Percentiles rank a stretch among this genome's conserved stretches.
Evolutionary conservation across 2,329 filamentous ascomycete genomes (phyloP).

Genomic region (Botrytis elliptica): DNA sequence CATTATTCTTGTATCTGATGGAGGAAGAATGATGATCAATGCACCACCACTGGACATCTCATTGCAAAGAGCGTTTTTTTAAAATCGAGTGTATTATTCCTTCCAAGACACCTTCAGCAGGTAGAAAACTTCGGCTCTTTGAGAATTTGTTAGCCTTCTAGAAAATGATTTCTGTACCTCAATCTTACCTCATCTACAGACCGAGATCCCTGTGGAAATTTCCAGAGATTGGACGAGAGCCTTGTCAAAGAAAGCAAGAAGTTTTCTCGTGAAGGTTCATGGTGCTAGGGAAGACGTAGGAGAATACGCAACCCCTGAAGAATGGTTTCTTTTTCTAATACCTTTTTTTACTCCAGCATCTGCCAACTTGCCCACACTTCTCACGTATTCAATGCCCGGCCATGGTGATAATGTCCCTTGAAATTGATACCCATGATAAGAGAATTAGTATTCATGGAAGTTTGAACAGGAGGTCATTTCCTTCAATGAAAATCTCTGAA

Average conservation of each 20-base stretch:
- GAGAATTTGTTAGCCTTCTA: no score
- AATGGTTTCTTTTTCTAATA: neutral
- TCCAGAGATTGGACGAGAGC: constrained; percentile 27
- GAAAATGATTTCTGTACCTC: no score
- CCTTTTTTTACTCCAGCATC: neutral
- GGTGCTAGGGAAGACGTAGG: neutral
- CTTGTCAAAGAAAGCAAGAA: constrained; percentile 22
- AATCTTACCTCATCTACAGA: no score
- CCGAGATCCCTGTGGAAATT: neutral
- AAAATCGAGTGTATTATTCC: no score
- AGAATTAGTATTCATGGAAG: neutral
- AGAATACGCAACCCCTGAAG: constrained; percentile 15
- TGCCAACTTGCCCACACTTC: neutral
- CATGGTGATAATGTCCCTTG: neutral
- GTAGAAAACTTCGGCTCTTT: no score
- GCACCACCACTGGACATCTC: no score
- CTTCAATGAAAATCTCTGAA: neutral
- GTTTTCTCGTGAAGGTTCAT: neutral
- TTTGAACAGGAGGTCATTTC: neutral
- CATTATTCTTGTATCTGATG: constrained; percentile 34
- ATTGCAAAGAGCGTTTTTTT: no score
- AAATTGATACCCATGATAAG: neutral
- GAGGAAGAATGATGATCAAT: no score
- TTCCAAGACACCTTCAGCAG: no score
- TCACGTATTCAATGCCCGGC: neutral